Percentiles rank a stretch among this genome's conserved stretches.
Conservation (phyloP, 257 asterid species). For the Buddleja alternifolia region DNA sequence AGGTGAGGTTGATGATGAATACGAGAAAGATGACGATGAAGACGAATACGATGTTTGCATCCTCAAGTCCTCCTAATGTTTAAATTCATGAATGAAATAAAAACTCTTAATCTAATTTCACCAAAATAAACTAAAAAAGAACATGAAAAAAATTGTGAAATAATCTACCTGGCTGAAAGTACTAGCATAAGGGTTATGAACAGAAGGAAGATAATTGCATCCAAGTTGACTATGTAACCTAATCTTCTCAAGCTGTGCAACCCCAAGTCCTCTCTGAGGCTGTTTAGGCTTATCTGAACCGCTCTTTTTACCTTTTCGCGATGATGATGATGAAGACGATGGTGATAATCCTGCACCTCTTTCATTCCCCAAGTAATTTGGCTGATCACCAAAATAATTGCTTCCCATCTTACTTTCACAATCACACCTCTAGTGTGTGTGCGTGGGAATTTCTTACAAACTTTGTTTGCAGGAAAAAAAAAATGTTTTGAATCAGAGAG, state of each 20-base stretch:
- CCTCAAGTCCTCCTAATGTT: conserved; percentile 81
- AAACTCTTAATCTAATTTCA: background rate
- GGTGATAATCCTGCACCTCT: conserved; percentile 31
- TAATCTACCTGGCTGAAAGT: conserved; percentile 50
- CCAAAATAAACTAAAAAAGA: background rate
- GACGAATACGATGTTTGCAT: conserved; percentile 59
- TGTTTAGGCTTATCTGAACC: conserved; percentile 79
- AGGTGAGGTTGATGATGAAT: conserved; percentile 48
- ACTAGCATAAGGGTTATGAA: conserved; percentile 54
- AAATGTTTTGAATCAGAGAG: conserved; percentile 42
- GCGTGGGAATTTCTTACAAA: too few species aligned
- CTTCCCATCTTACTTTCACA: conserved; percentile 56
- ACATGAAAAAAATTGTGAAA: background rate
- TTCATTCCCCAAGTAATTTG: conserved; percentile 42
- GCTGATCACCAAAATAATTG: conserved; percentile 65
- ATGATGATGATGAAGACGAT: conserved; percentile 49
- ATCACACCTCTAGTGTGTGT: too few species aligned
- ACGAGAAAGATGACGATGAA: conserved; percentile 47
- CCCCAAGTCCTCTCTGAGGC: conserved; percentile 94
- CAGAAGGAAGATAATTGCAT: conserved; percentile 39
- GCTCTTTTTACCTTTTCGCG: conserved; percentile 67
- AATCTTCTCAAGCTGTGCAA: conserved; percentile 92
- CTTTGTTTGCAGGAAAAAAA: too few species aligned
- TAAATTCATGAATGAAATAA: conserved; percentile 15
- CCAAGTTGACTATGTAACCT: conserved; percentile 82